Conservation (phyloP, 306 rosid species). For the Dicorynia guianensis region DNA sequence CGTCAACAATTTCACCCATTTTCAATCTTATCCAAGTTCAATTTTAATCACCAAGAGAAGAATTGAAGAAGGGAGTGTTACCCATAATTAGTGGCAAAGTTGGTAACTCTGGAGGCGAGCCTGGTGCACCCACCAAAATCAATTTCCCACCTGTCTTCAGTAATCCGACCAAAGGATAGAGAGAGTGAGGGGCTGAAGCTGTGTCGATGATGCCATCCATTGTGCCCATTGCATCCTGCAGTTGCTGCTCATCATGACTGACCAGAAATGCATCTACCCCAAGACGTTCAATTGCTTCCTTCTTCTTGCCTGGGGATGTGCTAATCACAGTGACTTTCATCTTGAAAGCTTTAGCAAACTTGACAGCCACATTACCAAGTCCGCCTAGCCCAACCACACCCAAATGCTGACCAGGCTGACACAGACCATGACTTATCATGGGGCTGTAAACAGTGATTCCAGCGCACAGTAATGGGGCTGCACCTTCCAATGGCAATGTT, state of each 20-base stretch:
- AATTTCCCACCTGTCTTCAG: constrained; percentile 37
- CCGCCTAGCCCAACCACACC: constrained; percentile 45
- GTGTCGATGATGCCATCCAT: constrained; percentile 52
- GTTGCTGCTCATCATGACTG: constrained; percentile 31
- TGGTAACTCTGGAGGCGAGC: constrained; percentile 45
- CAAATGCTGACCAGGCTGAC: constrained; percentile 36
- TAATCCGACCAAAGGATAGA: not conserved
- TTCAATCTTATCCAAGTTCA: not conserved
- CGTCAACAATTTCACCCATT: not conserved
- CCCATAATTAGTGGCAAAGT: constrained; percentile 31
- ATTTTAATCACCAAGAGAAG: not conserved
- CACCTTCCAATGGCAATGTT: constrained; percentile 24
- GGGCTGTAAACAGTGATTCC: constrained; percentile 41
- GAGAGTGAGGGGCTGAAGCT: not conserved
- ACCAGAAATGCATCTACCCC: constrained; percentile 42
- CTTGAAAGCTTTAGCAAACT: constrained; percentile 37
- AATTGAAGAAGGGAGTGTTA: not conserved
- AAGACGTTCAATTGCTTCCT: constrained; percentile 40
- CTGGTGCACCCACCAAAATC: constrained; percentile 49
- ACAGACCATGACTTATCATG: constrained; percentile 25
- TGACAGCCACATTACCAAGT: constrained; percentile 38
- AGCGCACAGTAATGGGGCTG: constrained; percentile 41
- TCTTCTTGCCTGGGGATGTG: constrained; percentile 25
- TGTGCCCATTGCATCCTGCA: constrained; percentile 39
- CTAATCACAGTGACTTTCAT: constrained; percentile 34